These are phyloP conservation scores for Suillus variegatus DNA, from an alignment of 768 basidiomycete species.

Conservation along the genomic window DNA sequence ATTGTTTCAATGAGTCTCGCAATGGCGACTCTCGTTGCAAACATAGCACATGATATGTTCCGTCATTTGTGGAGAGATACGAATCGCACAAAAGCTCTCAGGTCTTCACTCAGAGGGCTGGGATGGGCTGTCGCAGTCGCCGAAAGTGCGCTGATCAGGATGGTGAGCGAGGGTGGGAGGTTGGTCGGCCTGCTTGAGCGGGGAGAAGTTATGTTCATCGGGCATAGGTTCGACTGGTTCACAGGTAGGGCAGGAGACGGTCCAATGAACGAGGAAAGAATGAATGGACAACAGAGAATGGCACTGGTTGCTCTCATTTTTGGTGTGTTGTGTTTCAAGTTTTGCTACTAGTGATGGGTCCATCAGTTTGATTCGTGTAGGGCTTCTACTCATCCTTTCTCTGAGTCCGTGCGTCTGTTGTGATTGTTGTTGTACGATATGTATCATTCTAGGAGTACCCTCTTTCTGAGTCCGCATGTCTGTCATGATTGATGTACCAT, in stretches of 20 bases:
- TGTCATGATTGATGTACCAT: not conserved
- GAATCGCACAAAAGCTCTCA: conserved; percentile 32
- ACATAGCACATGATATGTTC: conserved; percentile 50
- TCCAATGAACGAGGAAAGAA: conserved; percentile 45
- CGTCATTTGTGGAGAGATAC: conserved; percentile 47
- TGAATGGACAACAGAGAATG: conserved; percentile 39
- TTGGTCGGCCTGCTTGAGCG: conserved; percentile 45
- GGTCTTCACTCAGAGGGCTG: conserved; percentile 35
- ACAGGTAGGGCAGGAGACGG: conserved; percentile 39
- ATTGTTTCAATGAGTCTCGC: conserved; percentile 24
- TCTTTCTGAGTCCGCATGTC: not conserved
- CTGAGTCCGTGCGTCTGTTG: not conserved
- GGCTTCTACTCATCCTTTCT: not conserved
- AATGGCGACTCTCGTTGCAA: conserved; percentile 37
- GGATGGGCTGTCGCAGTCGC: conserved; percentile 45
- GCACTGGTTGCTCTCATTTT: conserved; percentile 15
- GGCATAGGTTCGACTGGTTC: conserved; percentile 60
- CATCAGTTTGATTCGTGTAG: too few species aligned
- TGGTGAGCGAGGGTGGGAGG: conserved; percentile 53
- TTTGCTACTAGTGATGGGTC: not conserved
- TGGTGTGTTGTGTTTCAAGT: not conserved
- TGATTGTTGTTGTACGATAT: not conserved
- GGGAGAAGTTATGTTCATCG: conserved; percentile 40
- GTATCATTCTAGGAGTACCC: not conserved
- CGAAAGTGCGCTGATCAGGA: conserved; percentile 53